Evolutionary conservation across 495 filamentous ascomycete genomes (phyloP), one percentile per base, ranked within the genome.

Genomic region (Mycothermus thermophilus): DNA sequence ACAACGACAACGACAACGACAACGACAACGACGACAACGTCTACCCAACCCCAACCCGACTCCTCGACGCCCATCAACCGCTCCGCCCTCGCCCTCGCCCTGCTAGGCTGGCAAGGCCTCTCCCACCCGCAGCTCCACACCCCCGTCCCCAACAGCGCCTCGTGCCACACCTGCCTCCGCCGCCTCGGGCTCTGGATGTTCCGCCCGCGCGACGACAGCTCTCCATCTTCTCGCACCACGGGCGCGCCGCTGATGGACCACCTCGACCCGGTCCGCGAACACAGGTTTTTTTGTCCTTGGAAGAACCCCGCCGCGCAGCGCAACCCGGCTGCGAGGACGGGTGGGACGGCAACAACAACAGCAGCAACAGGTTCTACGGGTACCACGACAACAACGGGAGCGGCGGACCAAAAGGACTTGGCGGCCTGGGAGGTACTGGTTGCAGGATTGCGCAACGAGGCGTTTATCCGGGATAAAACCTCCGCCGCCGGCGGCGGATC

Each of bases 131-230:
- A 71, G 13, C 67, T 75, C 37, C 58, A 59, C 30, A 34, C 17
- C 17, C 43, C 55, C 17, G 63, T 69, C 18, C 67, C 77, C 3
- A 80, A 77, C 29, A 59, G 84, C n/a, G 76, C 77, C 11, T 75
- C 72, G 0, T 97, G 90, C 52, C 62, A 71, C 30, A 79, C 79
- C 24, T 97, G 90, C 50, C 84, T 94, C 47, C 75, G 87, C 40
- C 75, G 85, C 5, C 65, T 96, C 1, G 90, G 92, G 1, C 69
- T 97, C 5, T 97, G 90, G 90, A 76, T 97, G 59, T 97, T 93
- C 62, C 81, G 76, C 47, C 60, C 63, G 44, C 72, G 69, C 40
- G 58, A 67, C 40, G 59, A 67, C 42, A 46, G 56, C 3, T 42
- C 46, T 21, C 59, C 55, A 28, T 60, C 63, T 5, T 62, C 67